Conservation (phyloP, 805 yeast species). For the Cyberlindnera subsufficiens region DNA sequence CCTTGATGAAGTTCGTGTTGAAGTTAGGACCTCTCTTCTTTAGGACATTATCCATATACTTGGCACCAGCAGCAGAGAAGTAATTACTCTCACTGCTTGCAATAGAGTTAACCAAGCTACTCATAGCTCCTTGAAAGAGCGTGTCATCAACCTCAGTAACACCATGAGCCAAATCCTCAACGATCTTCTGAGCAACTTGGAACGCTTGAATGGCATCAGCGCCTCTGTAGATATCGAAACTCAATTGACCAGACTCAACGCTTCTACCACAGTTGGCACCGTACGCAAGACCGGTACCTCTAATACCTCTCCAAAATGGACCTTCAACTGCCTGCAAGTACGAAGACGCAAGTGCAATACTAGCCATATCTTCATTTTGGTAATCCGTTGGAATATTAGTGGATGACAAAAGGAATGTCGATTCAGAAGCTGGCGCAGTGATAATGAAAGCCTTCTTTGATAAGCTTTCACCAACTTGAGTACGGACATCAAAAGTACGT, state of each 20-base stretch:
- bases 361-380: constrained; percentile 55
- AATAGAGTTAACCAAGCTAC: constrained; percentile 65
- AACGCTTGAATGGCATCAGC: constrained; percentile 68
- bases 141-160: constrained; percentile 46
- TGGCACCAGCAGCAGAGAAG: constrained; percentile 57
- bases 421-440: constrained; percentile 79
- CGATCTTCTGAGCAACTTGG: constrained; percentile 58
- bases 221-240: constrained; percentile 71
- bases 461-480: constrained; percentile 50
- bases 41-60: constrained; percentile 60
- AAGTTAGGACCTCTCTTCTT: constrained; percentile 68
- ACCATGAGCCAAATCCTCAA: constrained; percentile 55
- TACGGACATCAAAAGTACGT: constrained; percentile 44
- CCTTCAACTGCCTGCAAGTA: constrained; percentile 87
- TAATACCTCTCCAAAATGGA: constrained; percentile 92
- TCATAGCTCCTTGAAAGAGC: constrained; percentile 65
- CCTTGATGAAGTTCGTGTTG: constrained; percentile 44
- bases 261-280: constrained; percentile 64
- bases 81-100: constrained; percentile 66
- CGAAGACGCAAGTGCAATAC: constrained; percentile 66
- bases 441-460: constrained; percentile 53
- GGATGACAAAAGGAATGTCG: constrained; percentile 59
- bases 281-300: constrained; percentile 93
- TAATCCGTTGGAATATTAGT: constrained; percentile 56
- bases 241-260: constrained; percentile 61